Base-by-base conservation (phyloP, 192 early-diverging fungal species). In the Coemansia brasiliensis region DNA sequence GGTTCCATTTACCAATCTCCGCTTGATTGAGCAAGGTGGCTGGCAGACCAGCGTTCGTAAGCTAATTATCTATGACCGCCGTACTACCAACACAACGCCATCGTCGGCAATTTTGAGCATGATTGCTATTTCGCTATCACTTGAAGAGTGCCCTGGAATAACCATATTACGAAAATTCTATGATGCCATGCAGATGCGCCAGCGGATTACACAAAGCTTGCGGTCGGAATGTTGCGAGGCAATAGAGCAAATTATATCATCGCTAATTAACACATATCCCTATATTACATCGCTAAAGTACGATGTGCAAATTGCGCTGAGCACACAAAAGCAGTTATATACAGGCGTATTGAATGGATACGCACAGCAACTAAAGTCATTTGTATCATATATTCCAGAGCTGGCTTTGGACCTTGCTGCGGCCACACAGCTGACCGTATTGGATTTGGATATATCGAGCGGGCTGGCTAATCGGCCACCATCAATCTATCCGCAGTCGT, bases 91-190 rank as follows among this genome's bases (percentile, higher is more conserved):
- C 9, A 17, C 26, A n/a, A 8, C 26, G 26, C 26, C 26, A n/a
- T 51, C 49, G 29, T 27, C 49, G 26, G 26, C 49, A 10, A 29
- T 51, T 6, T 24, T 51, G 18, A 51, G 24, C 32, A n/a, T 51
- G 49, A 51, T 51, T 51, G 49, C 49, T n/a, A 51, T 51, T 11
- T 51, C 49, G 4, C 49, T 51, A 16, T 51, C 49, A 0, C 29
- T 51, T 26, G 13, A 7, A n/a, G 49, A 7, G 5, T 32, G 26
- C 12, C 49, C 29, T 13, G 49, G 49, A 2, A 51, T 51, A 20
- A 6, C 29, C 1, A 17, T 35, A 8, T 29, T 51, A 17, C 16
- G 49, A 16, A 26, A 24, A 2, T 51, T 26, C 26, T 51, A 51
- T 18, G 29, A 51, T 18, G 16, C 49, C 9, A 32, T 51, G 27